A percentile compares a stretch with the other conserved stretches of the same genome.
These are phyloP conservation scores for Theileria annulata DNA, from an alignment of 169 alveolate genomes.

Conservation along the genomic window DNA sequence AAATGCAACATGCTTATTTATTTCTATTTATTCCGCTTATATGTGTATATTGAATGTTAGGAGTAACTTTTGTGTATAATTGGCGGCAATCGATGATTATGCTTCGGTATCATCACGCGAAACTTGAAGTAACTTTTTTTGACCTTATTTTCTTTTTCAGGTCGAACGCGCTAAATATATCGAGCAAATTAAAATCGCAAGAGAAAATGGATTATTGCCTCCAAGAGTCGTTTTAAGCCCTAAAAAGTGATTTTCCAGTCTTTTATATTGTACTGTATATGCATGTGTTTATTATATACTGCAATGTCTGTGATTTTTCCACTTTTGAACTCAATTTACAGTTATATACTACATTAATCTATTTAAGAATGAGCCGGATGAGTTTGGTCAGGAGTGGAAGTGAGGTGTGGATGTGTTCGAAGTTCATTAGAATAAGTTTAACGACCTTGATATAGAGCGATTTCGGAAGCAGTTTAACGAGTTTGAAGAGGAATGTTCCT, in stretches of 20 bases:
- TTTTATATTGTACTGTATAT: background rate
- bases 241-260: constrained; percentile 3
- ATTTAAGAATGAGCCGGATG: background rate
- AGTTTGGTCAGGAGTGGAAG: background rate
- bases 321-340: background rate
- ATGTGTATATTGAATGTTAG: constrained; percentile 16
- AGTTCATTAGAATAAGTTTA: constrained; percentile 2
- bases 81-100: constrained; percentile 64
- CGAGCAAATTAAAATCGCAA: constrained; percentile 46
- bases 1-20: background rate
- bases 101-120: constrained; percentile 62
- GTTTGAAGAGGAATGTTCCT: constrained; percentile 48
- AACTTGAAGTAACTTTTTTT: constrained; percentile 45
- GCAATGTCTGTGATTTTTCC: background rate
- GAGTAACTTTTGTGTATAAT: constrained; percentile 57
- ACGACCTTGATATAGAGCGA: constrained; percentile 21
- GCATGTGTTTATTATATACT: background rate
- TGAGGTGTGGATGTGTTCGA: background rate
- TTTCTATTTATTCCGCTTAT: background rate
- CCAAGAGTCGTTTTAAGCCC: constrained; percentile 21
- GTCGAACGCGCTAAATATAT: constrained; percentile 60
- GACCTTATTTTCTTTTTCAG: constrained; percentile 8
- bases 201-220: constrained; percentile 54
- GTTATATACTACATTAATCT: background rate
- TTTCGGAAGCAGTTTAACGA: constrained; percentile 40